A percentile compares a stretch with the other conserved stretches of the same genome.
Evolutionary conservation across 192 early-diverging fungal species (phyloP).

Genomic region (Coemansia umbellata): DNA sequence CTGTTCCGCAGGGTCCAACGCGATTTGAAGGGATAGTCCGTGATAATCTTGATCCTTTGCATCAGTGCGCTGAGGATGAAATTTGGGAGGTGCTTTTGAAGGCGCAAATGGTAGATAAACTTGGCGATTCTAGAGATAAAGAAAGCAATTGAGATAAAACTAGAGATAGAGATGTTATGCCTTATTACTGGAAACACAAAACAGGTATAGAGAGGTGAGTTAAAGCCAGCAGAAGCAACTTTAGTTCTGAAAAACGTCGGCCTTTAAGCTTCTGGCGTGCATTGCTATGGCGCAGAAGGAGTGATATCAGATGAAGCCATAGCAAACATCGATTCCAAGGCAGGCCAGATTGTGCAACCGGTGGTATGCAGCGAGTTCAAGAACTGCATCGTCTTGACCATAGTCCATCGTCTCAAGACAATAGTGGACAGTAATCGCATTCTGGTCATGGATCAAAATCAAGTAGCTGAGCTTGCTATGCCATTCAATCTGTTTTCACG

Average conservation of each 20-base stretch:
- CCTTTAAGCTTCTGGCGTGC: constrained; percentile 61
- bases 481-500: constrained; percentile 59
- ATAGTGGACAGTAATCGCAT: constrained; percentile 74
- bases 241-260: constrained; percentile 54
- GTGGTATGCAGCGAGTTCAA: constrained; percentile 56
- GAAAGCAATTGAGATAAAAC: not conserved
- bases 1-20: constrained; percentile 66
- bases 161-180: not conserved
- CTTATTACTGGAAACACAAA: not conserved
- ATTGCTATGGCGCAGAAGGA: constrained; percentile 24
- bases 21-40: constrained; percentile 68
- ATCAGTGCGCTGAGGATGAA: constrained; percentile 54
- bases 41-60: constrained; percentile 65
- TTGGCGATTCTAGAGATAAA: not conserved
- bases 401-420: constrained; percentile 60
- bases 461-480: constrained; percentile 62
- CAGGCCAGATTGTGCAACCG: constrained; percentile 57
- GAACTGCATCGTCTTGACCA: constrained; percentile 58
- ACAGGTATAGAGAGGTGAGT: constrained; percentile 24
- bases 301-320: constrained; percentile 60
- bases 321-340: constrained; percentile 55
- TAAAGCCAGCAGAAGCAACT: constrained; percentile 7
- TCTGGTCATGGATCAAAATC: constrained; percentile 67
- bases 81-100: constrained; percentile 60
- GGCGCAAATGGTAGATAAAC: constrained; percentile 18